Evolutionary conservation across 2,329 filamentous ascomycete species (phyloP).

Genomic region (Tolypocladium ovalisporum): DNA sequence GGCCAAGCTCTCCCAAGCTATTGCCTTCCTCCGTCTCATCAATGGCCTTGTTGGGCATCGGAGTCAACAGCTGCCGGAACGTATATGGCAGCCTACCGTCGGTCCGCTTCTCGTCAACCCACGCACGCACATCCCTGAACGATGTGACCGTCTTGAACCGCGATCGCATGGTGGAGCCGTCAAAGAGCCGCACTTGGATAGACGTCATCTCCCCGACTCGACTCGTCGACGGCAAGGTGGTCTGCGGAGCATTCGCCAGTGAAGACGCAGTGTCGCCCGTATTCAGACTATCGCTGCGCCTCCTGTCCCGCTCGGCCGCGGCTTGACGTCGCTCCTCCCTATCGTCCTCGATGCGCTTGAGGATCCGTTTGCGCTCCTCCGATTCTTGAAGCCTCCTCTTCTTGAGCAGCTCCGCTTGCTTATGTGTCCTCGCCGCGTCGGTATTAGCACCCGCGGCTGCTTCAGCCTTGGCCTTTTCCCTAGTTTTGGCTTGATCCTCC

Average conservation of each 20-base stretch:
- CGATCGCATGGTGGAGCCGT: slow-evolving; percentile 68
- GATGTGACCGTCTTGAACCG: slow-evolving; percentile 56
- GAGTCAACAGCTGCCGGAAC: slow-evolving; percentile 76
- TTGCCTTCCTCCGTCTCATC: slow-evolving; percentile 64
- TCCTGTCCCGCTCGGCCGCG: slow-evolving; percentile 37
- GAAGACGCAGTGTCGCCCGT: slow-evolving; percentile 17
- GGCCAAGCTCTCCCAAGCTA: slow-evolving; percentile 55
- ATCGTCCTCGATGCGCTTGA: slow-evolving; percentile 68
- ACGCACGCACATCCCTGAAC: slow-evolving; percentile 60
- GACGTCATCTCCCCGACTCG: slow-evolving; percentile 27
- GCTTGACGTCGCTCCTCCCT: slow-evolving; percentile 54
- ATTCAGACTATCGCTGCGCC: slow-evolving; percentile 18
- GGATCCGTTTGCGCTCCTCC: slow-evolving; percentile 59
- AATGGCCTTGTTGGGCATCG: slow-evolving; percentile 63
- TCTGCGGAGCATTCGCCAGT: slow-evolving; percentile 19
- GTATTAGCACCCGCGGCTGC: slow-evolving; percentile 22
- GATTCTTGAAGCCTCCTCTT: slow-evolving; percentile 54
- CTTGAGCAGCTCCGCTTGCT: slow-evolving; percentile 44
- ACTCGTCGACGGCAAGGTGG: slow-evolving; percentile 17
- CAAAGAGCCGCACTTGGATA: slow-evolving; percentile 72
- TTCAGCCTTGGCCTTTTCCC: slow-evolving; percentile 33
- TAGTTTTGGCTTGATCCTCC: slow-evolving; percentile 35
- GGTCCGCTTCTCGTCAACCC: slow-evolving; percentile 57
- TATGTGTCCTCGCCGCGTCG: slow-evolving; percentile 23
- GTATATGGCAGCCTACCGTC: slow-evolving; percentile 57